Evolutionary conservation across 73 alveolate species (phyloP).

Genomic region (Paramecium pentaurelia): DNA sequence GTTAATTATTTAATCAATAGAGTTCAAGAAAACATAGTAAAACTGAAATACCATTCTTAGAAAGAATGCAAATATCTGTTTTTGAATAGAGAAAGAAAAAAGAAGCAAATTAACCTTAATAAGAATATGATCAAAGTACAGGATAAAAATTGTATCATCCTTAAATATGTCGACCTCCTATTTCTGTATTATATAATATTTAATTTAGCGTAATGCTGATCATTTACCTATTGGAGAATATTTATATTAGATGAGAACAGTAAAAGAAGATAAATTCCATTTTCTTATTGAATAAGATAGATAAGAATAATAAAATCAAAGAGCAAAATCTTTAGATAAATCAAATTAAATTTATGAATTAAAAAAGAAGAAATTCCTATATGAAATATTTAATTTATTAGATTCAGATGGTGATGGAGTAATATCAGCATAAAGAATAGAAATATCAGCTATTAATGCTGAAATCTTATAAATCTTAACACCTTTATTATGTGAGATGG

Average conservation of each 20-base stretch:
- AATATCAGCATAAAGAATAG: slow-evolving; percentile 63
- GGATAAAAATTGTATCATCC: slow-evolving; percentile 26
- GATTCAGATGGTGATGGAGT: slow-evolving; percentile 71
- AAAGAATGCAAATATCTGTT: slow-evolving; percentile 30
- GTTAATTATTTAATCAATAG: neutral
- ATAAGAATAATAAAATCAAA: neutral
- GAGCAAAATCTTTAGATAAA: slow-evolving; percentile 48
- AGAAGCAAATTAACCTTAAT: neutral
- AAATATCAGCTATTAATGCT: slow-evolving; percentile 53
- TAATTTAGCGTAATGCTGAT: slow-evolving; percentile 17
- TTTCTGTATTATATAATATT: neutral
- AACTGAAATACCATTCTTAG: slow-evolving; percentile 17
- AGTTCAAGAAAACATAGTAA: neutral
- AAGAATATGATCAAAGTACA: neutral
- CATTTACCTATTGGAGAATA: slow-evolving; percentile 41
- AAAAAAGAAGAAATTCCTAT: neutral
- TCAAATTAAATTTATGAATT: slow-evolving; percentile 57
- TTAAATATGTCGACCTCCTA: slow-evolving; percentile 7
- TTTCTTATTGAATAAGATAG: neutral
- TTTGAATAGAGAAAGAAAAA: neutral
- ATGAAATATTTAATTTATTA: slow-evolving; percentile 43
- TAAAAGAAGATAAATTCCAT: neutral
- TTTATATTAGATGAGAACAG: slow-evolving; percentile 6
- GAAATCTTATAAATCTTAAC: slow-evolving; percentile 56
- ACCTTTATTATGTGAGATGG: slow-evolving; percentile 69